Percentiles rank a stretch among this genome's conserved stretches.
Evolutionary conservation across 2,329 filamentous ascomycete genomes (phyloP).

Genomic region (Monilinia laxa): DNA sequence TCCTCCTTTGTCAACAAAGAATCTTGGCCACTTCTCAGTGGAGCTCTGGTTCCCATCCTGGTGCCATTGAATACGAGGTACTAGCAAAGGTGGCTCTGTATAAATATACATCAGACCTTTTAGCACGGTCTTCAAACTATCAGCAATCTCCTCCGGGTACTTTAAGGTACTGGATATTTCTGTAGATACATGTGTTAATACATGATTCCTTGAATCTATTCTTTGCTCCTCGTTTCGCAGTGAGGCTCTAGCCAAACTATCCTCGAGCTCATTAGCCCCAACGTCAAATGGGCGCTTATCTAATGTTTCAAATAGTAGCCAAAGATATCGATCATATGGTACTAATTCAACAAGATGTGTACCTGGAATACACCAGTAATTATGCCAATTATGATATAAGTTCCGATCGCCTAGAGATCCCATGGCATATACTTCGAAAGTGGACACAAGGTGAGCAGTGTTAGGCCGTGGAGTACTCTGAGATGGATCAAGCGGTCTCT

Average conservation of each 20-base stretch:
- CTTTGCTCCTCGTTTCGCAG: not conserved
- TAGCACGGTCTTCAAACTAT: not conserved
- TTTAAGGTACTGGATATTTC: not conserved
- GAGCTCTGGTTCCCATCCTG: not conserved
- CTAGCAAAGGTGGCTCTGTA: not conserved
- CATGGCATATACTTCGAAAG: not conserved
- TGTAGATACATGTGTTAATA: not conserved
- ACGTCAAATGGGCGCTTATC: not conserved
- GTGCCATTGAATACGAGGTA: slow-evolving; percentile 1
- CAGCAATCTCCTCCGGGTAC: slow-evolving; percentile 6
- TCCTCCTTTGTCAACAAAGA: not conserved
- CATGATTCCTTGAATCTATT: not conserved
- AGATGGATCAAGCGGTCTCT: slow-evolving; percentile 5
- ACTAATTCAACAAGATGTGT: slow-evolving; percentile 1
- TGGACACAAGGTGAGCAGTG: not conserved
- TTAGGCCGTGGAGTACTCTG: not conserved
- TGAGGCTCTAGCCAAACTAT: not conserved
- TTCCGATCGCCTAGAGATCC: not conserved
- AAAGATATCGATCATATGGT: slow-evolving; percentile 19
- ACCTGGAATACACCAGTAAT: not conserved
- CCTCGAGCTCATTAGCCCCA: not conserved
- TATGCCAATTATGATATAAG: not conserved
- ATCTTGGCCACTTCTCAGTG: slow-evolving; percentile 9
- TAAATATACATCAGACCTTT: slow-evolving; percentile 17
- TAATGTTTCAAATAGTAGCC: slow-evolving; percentile 10